Evolutionary conservation across 2,329 filamentous ascomycete genomes (phyloP), one percentile per base, ranked within the genome.

Genomic region (Pseudovirgaria hyperparasitica): DNA sequence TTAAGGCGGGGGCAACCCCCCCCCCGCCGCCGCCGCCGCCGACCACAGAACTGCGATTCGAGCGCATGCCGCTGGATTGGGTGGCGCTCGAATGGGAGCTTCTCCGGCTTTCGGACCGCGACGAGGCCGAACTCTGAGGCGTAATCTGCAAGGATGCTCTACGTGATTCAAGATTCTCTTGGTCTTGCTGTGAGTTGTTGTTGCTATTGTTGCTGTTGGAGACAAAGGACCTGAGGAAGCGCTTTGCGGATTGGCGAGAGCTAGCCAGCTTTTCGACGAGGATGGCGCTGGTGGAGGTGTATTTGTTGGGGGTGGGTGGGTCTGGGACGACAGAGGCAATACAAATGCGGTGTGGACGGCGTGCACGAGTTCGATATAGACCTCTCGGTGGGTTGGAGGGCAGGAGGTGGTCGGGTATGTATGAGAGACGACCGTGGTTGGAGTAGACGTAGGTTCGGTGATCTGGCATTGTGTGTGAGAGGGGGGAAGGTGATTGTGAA

Each of bases 331-430:
- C 67, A 30, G 58, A 61, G 32, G 56, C 57, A 32, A 71, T 69
- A 44, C 67, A 63, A 33, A 72, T 70, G 22, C 65, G 67, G 39
- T 70, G 65, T 22, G 65, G 66, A 42, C 66, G 56, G 37, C 64
- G 60, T 32, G 50, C 60, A 38, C 66, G 61, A 30, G 57, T 58
- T 41, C 62, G 60, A 43, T 66, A 70, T 37, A 60, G 32, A 34
- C 45, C 43, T 22, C 39, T 44, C 18, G 42, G 41, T 18, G 40
- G 29, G 18, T 36, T 37, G 18, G 34, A 29, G 17, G 45, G 40
- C 12, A 39, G 37, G 12, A 48, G 36, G 25, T 52, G 43, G 25
- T 53, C 51, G 27, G 51, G 52, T 11, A 54, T 43, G 30, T 55
- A 55, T 24, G 46, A 42, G 26, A 55, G 40, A 22, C 48, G 48